Percentiles rank a stretch among this genome's conserved stretches.
Evolutionary conservation across 495 filamentous ascomycete species (phyloP).

Genomic region (Penicillium bovifimosum): DNA sequence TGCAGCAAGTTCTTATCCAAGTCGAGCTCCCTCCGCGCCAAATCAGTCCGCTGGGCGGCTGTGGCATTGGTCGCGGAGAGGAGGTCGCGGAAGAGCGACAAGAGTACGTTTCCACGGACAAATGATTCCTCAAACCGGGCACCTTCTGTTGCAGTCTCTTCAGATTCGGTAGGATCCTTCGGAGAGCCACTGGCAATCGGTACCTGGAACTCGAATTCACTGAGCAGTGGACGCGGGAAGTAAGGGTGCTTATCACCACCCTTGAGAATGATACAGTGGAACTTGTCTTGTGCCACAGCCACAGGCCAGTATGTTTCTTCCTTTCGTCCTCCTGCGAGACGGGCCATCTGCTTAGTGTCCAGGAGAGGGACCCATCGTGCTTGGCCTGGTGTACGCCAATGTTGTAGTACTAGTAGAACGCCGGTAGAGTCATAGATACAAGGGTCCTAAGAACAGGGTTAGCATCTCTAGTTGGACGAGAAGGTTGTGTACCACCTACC

Average conservation of each 20-base stretch:
- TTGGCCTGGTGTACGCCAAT: conserved; percentile 81
- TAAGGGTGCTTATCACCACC: conserved; percentile 89
- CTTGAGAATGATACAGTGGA: conserved; percentile 98
- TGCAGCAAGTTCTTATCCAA: conserved; percentile 86
- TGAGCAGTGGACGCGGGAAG: conserved; percentile 87
- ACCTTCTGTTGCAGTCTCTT: conserved; percentile 36
- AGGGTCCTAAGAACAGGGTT: conserved; percentile 57
- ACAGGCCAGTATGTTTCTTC: conserved; percentile 93
- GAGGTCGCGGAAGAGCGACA: conserved; percentile 67
- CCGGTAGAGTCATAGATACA: conserved; percentile 91
- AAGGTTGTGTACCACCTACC: conserved; percentile 38
- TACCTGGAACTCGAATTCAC: conserved; percentile 88
- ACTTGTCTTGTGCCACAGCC: conserved; percentile 83
- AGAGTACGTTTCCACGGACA: conserved; percentile 65
- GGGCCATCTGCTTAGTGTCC: conserved; percentile 77
- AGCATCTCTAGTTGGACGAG: conserved; percentile 8
- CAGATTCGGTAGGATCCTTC: conserved; percentile 32
- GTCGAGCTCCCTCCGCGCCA: conserved; percentile 66
- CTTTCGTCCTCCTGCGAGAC: conserved; percentile 75
- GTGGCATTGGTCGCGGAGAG: conserved; percentile 53
- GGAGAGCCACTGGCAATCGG: conserved; percentile 57
- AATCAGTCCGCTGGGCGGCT: conserved; percentile 57
- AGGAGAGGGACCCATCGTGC: conserved; percentile 89
- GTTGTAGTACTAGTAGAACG: conserved; percentile 75
- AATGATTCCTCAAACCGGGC: conserved; percentile 66